Base-by-base conservation (phyloP, 352 stramenopile genomes). In the Globisporangium canariense region DNA sequence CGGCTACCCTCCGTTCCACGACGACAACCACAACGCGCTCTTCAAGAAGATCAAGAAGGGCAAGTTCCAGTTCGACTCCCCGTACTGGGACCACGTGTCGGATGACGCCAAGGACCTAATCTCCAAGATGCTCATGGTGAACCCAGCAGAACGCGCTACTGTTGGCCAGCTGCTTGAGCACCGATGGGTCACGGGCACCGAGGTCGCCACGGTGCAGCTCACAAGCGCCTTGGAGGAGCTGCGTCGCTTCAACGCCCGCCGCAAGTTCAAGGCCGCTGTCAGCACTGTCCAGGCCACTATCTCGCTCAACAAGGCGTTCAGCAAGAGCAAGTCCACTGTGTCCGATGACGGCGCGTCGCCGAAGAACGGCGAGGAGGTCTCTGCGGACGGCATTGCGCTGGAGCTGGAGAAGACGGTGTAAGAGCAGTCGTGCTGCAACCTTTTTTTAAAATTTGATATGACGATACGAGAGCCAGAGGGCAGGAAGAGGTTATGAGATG, bases 1-100 rank as follows among this genome's bases (percentile, higher is more conserved):
- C 53, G 88, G 88, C 10, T 95, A 96, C 71, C 84, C 88, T 8
- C 88, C 88, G 32, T 96, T 96, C 73, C 84, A 98, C 71, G 81
- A 97, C 69, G 86, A 98, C 70, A 98, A 98, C 76, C 93, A 98
- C 73, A 88, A 90, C 30, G 85, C 90, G 49, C 85, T 98, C 18
- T 99, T 98, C 73, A 89, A 91, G 59, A 98, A 97, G 69, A 98
- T 98, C 71, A 96, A 97, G 71, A 89, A 84, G 56, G 94, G 92
- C 57, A 90, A 96, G 63, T 98, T 97, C 73, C 78, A 98, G 78
- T 98, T 98, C 64, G 93, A 98, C 65, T 89, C 91, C n/a, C 93
- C 97, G 18, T 98, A 98, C 75, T 98, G 94, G 94, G 86, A 94
- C 69, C 81, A 96, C 65, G 87, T 98, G 14, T 97, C 88, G 36